Percentiles rank a stretch among this genome's conserved stretches.
These are phyloP conservation scores for Citrus mangshanensis DNA, from an alignment of 345 rosid genomes.

Conservation along the genomic window DNA sequence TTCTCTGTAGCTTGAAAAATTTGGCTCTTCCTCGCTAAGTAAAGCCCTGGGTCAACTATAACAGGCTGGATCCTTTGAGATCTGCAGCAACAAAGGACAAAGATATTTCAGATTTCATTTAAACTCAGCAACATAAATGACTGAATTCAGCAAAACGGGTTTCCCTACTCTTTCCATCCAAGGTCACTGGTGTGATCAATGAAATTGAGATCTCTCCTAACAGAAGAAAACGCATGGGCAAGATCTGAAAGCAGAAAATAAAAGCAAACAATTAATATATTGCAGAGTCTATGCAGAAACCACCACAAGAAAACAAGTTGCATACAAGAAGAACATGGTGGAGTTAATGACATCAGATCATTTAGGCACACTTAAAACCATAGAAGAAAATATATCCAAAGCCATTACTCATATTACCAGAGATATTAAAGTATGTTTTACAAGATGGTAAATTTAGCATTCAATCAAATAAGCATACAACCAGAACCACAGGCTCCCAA, in stretches of 20 bases:
- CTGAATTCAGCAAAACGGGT: constrained; percentile 4
- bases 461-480: background rate
- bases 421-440: background rate
- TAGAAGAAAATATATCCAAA: background rate
- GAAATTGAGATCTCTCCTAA: constrained; percentile 82
- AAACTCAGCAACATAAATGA: background rate
- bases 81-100: constrained; percentile 40
- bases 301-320: background rate
- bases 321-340: background rate
- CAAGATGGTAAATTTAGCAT: background rate
- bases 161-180: constrained; percentile 97
- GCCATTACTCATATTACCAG: background rate
- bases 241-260: constrained; percentile 56
- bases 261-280: constrained; percentile 4
- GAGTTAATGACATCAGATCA: background rate
- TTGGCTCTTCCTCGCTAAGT: constrained; percentile 83
- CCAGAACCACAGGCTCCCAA: background rate
- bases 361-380: background rate
- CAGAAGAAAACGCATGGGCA: constrained; percentile 74
- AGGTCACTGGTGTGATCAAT: constrained; percentile 93
- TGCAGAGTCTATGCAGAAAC: background rate
- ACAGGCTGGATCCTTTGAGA: constrained; percentile 79
- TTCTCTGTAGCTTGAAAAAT: constrained; percentile 85
- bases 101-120: constrained; percentile 12
- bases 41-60: constrained; percentile 86